Evolutionary conservation across 1,284 basidiomycete species (phyloP).

Genomic region (Cystobasidium pallidum): DNA sequence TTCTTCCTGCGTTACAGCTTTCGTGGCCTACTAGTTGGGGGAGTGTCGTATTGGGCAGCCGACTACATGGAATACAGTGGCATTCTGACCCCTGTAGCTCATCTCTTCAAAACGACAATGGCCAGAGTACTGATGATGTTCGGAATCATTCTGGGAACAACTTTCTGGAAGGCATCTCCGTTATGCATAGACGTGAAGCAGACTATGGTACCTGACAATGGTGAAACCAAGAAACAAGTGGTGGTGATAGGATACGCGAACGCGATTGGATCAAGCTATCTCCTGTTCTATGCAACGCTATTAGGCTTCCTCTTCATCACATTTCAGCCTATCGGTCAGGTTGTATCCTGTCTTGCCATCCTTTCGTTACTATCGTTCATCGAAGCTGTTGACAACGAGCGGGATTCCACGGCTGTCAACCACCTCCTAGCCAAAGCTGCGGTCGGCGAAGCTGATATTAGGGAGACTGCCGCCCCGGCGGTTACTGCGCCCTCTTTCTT

Average conservation of each 20-base stretch:
- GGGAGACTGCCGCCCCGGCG: constrained; percentile 19
- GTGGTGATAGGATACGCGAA: constrained; percentile 86
- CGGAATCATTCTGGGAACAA: constrained; percentile 63
- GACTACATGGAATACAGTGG: constrained; percentile 59
- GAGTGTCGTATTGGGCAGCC: constrained; percentile 71
- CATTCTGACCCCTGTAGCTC: constrained; percentile 49
- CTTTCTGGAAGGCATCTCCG: constrained; percentile 71
- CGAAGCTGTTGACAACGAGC: constrained; percentile 75
- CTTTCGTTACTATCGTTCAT: constrained; percentile 71
- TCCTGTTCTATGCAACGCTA: constrained; percentile 74
- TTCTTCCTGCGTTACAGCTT: constrained; percentile 67
- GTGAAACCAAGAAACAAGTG: constrained; percentile 61
- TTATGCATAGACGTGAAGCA: constrained; percentile 70
- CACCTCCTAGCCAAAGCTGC: constrained; percentile 28
- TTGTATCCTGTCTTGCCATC: constrained; percentile 68
- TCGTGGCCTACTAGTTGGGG: constrained; percentile 63
- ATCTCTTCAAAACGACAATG: constrained; percentile 65
- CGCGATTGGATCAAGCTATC: constrained; percentile 81
- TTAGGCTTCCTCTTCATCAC: constrained; percentile 69
- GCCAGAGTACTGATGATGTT: constrained; percentile 66
- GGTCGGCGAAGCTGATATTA: background rate
- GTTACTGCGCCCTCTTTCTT: constrained; percentile 62
- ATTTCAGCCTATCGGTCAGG: constrained; percentile 78
- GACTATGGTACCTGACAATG: constrained; percentile 54
- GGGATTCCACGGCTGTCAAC: constrained; percentile 67